Percentiles rank a stretch among this genome's conserved stretches.
Evolutionary conservation across 2,329 filamentous ascomycete species (phyloP).

Genomic region (Colletotrichum tofieldiae): DNA sequence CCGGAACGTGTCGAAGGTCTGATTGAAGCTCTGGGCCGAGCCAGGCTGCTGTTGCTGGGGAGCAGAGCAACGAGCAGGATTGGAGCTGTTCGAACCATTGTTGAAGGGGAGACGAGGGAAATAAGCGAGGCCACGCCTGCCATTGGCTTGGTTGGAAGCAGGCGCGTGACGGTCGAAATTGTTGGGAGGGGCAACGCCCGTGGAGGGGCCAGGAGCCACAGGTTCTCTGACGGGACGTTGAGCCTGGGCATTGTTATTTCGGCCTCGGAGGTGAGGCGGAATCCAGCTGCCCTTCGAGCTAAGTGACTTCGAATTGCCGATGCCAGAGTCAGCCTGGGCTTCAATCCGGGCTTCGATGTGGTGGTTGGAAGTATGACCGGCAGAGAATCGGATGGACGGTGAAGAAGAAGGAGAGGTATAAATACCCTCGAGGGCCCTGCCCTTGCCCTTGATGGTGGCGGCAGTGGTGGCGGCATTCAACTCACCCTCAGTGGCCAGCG

Average conservation of each 20-base stretch:
- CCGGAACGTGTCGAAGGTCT: not conserved
- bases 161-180: not conserved
- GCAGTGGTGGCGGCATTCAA: not conserved
- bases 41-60: not conserved
- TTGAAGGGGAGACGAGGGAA: not conserved
- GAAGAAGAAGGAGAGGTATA: not conserved
- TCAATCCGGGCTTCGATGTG: not conserved
- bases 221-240: not conserved
- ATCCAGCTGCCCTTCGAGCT: not conserved
- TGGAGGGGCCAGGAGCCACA: not conserved
- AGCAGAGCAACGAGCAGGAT: not conserved
- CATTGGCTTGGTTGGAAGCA: not conserved
- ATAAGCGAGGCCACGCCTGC: not conserved
- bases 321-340: not conserved
- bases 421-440: not conserved
- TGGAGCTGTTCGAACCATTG: not conserved
- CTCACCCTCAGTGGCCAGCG: not conserved
- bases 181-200: not conserved
- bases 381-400: not conserved
- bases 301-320: not conserved
- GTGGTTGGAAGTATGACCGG: constrained; percentile 1
- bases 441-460: not conserved
- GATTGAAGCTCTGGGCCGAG: not conserved
- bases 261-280: not conserved
- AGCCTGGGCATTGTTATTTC: not conserved